Percentiles rank a stretch among this genome's conserved stretches.
Conservation (phyloP, 2,329 filamentous ascomycete genomes). For the Fusarium buxicola region DNA sequence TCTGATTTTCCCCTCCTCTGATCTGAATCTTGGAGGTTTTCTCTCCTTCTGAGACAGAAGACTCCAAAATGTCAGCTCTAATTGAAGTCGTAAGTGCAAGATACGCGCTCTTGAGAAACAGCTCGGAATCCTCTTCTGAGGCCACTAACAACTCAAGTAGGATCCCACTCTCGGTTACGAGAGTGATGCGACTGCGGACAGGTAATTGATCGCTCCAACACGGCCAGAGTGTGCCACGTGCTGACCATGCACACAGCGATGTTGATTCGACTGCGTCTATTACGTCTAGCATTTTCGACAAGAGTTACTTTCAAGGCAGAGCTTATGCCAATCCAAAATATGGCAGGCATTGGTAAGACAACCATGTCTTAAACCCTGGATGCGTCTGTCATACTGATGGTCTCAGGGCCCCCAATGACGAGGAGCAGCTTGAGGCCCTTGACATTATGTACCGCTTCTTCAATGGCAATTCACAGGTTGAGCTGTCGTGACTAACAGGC, state of each 20-base stretch:
- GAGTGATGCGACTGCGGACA: slow-evolving; percentile 19
- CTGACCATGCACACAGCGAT: slow-evolving; percentile 21
- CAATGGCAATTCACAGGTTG: too few species aligned
- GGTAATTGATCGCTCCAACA: not conserved
- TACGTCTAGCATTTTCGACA: slow-evolving; percentile 41
- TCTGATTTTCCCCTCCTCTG: not conserved
- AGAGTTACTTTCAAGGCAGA: slow-evolving; percentile 36
- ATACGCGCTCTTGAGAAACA: not conserved
- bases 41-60: not conserved
- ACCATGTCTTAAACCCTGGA: fast-evolving
- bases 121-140: not conserved
- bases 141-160: slow-evolving; percentile 1
- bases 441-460: slow-evolving; percentile 36
- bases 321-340: slow-evolving; percentile 42
- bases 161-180: slow-evolving; percentile 24
- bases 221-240: fast-evolving
- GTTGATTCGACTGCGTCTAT: slow-evolving; percentile 36
- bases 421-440: slow-evolving; percentile 40
- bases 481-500: not conserved
- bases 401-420: slow-evolving; percentile 39
- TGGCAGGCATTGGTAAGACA: slow-evolving; percentile 36
- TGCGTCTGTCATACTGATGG: not conserved
- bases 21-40: not conserved
- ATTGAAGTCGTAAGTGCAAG: slow-evolving; percentile 31
- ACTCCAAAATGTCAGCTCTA: slow-evolving; percentile 7